Conservation (phyloP, 129 eudicot genomes). For the Flaveria trinervia region DNA sequence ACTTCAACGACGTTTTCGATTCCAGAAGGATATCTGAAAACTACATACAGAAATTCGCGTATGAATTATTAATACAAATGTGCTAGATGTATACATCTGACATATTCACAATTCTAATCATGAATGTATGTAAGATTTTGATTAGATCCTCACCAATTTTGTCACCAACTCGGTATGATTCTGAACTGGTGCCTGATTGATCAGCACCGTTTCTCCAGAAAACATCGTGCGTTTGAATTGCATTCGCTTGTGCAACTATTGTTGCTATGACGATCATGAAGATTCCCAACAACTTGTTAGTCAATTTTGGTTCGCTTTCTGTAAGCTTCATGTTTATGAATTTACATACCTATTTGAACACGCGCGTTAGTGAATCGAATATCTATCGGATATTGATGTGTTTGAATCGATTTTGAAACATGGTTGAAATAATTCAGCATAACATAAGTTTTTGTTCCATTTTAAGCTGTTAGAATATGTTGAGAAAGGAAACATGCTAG, state of each 20-base stretch:
- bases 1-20: neutral
- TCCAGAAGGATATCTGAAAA: slow-evolving; percentile 14
- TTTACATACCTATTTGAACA: no score
- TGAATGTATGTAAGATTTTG: neutral
- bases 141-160: neutral
- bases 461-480: no score
- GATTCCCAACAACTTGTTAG: slow-evolving; percentile 11
- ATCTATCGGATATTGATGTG: no score
- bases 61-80: no score
- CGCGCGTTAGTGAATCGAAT: no score
- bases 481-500: neutral
- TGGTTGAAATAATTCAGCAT: no score
- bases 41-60: neutral
- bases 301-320: slow-evolving; percentile 7
- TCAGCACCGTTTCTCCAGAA: slow-evolving; percentile 28
- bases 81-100: no score
- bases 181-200: neutral
- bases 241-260: neutral
- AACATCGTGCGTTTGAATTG: neutral
- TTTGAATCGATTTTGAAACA: no score
- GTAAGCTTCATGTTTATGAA: neutral
- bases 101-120: neutral
- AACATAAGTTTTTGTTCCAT: no score
- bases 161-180: neutral
- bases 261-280: slow-evolving; percentile 22